Conservation (phyloP, 2,329 filamentous ascomycete species). For the Pseudogymnoascus sp. region DNA sequence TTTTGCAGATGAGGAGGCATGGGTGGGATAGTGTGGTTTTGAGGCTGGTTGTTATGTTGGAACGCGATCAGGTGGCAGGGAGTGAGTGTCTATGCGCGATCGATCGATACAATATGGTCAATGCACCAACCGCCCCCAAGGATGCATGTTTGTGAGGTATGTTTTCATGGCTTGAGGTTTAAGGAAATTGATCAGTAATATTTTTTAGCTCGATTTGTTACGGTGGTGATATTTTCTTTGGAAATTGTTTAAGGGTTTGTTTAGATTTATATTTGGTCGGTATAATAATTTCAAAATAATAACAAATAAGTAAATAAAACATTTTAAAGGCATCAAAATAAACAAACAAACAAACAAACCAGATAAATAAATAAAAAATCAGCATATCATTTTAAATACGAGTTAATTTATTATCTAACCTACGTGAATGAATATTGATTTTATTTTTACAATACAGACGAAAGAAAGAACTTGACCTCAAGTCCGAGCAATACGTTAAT, state of each 20-base stretch:
- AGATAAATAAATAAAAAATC: background rate
- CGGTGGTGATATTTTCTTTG: background rate
- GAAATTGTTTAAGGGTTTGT: background rate
- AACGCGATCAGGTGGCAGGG: background rate
- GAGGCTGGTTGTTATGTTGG: background rate
- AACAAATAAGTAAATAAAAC: background rate
- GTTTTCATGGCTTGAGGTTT: background rate
- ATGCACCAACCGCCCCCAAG: background rate
- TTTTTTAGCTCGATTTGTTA: background rate
- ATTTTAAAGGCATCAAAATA: background rate
- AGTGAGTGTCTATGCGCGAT: background rate
- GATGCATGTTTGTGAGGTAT: background rate
- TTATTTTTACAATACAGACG: background rate
- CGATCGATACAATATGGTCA: background rate
- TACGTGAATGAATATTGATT: background rate
- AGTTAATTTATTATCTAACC: background rate
- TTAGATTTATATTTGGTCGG: background rate
- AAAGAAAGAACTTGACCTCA: background rate
- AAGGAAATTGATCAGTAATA: background rate
- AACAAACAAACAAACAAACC: background rate
- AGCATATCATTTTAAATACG: background rate
- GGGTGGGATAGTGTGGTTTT: background rate
- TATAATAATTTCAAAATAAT: no score
- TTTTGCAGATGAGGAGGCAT: background rate
- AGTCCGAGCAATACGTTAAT: background rate